Evolutionary conservation across 441 rosid genomes (phyloP), one percentile per base, ranked within the genome.

Genomic region (Erysimum pusillum): DNA sequence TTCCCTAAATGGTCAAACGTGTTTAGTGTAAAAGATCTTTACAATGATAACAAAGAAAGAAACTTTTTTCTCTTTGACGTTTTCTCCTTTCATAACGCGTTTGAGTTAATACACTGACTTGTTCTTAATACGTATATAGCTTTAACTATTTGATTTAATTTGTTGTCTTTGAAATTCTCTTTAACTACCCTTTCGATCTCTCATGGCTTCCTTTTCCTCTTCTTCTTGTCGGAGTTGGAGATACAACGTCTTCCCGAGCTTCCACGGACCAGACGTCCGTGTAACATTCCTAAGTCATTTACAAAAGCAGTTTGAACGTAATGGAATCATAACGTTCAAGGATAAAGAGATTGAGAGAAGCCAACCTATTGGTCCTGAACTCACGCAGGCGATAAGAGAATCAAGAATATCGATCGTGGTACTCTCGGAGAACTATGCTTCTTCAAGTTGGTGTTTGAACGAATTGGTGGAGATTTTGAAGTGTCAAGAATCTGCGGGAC

Each of bases 261-360:
- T 56, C 61, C 61, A 56, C 20, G 39, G 61, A n/a, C 12, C 39
- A 56, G 61, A 56, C 60, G 60, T 28, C 17, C 60, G 60, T 28
- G 60, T 54, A 54, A 54, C 60, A 6, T 54, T 54, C 28, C 36
- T 54, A 13, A 54, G 60, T 28, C 38, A 54, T 54, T 54, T 54
- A 54, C 36, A 7, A 31, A 54, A 54, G 9, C 60, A 54, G 36
- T 28, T 54, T 54, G 38, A 54, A 54, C 18, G 4, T 18, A 54
- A 54, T 54, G 60, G 36, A 34, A 54, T 54, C 60, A 54, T 54
- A 28, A 34, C 18, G 2, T 56, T 56, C 61, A 56, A 31, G 1
- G 61, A 56, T 31, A 6, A 56, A 7, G 20, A 12, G 39, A 56
- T 56, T 0, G 20, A 58, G 42, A 58, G 63, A 58, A 15, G 42